Evolutionary conservation across 2,329 filamentous ascomycete species (phyloP).

Genomic region (Anisogramma anomala): DNA sequence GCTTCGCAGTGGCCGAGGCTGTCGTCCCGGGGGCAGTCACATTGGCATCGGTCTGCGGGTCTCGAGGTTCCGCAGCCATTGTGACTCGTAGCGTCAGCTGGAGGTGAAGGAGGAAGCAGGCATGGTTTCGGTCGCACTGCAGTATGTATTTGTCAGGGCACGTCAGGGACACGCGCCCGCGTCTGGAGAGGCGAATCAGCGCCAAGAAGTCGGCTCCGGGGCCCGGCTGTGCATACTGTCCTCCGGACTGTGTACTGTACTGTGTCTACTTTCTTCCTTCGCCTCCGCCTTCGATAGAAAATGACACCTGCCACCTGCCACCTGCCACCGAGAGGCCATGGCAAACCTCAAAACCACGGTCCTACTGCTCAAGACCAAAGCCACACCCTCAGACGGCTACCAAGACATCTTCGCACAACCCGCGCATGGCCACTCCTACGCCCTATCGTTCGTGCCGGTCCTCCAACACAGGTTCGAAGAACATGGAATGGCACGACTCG

Average conservation of each 20-base stretch:
- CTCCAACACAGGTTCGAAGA: constrained; percentile 59
- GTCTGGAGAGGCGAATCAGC: no score
- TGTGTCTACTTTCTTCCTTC: no score
- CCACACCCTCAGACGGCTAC: constrained; percentile 59
- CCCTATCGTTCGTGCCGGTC: constrained; percentile 63
- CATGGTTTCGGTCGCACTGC: no score
- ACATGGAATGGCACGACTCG: constrained; percentile 43
- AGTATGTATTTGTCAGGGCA: no score
- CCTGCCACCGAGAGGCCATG: no score
- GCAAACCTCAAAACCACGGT: no score
- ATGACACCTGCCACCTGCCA: no score
- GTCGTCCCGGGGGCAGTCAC: constrained; percentile 16
- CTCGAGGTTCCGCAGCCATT: constrained; percentile 29
- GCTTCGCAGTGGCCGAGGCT: constrained; percentile 31
- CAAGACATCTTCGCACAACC: constrained; percentile 50
- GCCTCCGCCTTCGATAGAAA: no score
- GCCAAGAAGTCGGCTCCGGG: neutral
- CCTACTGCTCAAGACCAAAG: constrained; percentile 68
- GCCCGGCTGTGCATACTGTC: no score
- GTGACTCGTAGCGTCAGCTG: neutral
- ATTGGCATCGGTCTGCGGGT: constrained; percentile 18
- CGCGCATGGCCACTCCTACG: constrained; percentile 35
- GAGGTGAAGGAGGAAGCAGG: neutral
- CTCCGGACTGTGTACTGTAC: no score
- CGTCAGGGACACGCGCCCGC: no score